phyloP scores from a whole-genome alignment of 345 rosid genomes.

The Lumnitzera littorea region DNA sequence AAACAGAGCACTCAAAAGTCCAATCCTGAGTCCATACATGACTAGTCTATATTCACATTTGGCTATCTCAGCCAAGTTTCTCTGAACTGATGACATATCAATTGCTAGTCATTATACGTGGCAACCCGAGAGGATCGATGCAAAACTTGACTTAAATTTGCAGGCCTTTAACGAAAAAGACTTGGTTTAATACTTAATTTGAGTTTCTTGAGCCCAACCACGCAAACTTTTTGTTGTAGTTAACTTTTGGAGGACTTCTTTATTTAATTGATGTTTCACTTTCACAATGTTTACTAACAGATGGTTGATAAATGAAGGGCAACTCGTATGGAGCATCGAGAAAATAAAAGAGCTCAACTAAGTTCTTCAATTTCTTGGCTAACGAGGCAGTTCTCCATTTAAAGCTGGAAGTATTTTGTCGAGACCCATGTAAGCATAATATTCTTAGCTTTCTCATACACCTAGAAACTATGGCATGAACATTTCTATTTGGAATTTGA shows the following conservation, averaged over 20 bases:
- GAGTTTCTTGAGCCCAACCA: too few relatives aligned
- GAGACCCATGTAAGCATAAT: conserved; percentile 90
- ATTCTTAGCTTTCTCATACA: conserved; percentile 60
- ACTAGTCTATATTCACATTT: too few relatives aligned
- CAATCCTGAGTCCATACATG: too few relatives aligned
- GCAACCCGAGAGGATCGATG: too few relatives aligned
- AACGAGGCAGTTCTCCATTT: conserved; percentile 91
- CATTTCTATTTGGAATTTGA: conserved; percentile 20
- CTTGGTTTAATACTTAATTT: too few relatives aligned
- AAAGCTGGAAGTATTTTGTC: conserved; percentile 87
- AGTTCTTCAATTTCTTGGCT: conserved; percentile 79
- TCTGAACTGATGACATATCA: too few relatives aligned
- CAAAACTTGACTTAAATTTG: too few relatives aligned
- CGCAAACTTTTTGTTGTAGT: conserved; percentile 71
- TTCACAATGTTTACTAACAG: conserved; percentile 2
- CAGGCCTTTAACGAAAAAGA: too few relatives aligned
- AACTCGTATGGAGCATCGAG: conserved; percentile 75
- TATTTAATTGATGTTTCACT: conserved; percentile 18
- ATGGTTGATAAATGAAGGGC: conserved; percentile 60
- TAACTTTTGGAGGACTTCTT: conserved; percentile 34
- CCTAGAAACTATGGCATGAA: conserved; percentile 21
- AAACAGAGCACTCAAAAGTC: too few relatives aligned
- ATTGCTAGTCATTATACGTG: too few relatives aligned
- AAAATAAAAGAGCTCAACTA: conserved; percentile 64
- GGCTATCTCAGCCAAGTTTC: too few relatives aligned